These are phyloP conservation scores for Amauroascus niger DNA, from an alignment of 2,329 filamentous ascomycete genomes.

Conservation along the genomic window DNA sequence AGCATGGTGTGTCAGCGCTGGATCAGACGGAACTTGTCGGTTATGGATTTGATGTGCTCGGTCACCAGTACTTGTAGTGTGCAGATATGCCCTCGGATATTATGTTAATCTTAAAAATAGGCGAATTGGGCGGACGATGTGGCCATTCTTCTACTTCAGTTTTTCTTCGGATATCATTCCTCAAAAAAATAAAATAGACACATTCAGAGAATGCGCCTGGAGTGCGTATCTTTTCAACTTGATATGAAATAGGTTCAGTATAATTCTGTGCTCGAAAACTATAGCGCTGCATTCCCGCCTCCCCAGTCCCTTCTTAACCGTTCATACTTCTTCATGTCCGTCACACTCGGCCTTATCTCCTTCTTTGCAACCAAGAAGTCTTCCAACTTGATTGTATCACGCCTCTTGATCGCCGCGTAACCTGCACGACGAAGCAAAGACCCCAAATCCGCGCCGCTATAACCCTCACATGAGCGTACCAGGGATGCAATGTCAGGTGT, in stretches of 20 bases:
- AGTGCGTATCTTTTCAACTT: not conserved
- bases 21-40: slow-evolving; percentile 84
- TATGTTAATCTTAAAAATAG: not conserved
- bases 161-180: not conserved
- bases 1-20: slow-evolving; percentile 89
- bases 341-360: slow-evolving; percentile 43
- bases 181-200: not conserved
- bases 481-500: slow-evolving; percentile 51
- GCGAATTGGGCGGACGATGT: not conserved
- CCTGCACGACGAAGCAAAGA: slow-evolving; percentile 51
- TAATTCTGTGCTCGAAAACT: too few species aligned
- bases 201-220: not conserved
- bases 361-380: slow-evolving; percentile 36
- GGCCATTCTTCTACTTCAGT: not conserved
- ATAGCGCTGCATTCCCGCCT: slow-evolving; percentile 22
- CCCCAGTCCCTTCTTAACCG: slow-evolving; percentile 44
- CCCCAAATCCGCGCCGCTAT: slow-evolving; percentile 60
- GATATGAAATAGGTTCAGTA: too few species aligned
- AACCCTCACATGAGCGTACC: slow-evolving; percentile 65
- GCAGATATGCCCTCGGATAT: not conserved
- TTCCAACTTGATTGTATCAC: slow-evolving; percentile 39
- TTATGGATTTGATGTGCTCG: slow-evolving; percentile 59
- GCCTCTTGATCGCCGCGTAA: slow-evolving; percentile 45
- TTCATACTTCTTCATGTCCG: slow-evolving; percentile 50
- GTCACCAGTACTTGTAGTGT: not conserved